Evolutionary conservation across 768 basidiomycete genomes (phyloP).

Genomic region (Mycena rebaudengoi): DNA sequence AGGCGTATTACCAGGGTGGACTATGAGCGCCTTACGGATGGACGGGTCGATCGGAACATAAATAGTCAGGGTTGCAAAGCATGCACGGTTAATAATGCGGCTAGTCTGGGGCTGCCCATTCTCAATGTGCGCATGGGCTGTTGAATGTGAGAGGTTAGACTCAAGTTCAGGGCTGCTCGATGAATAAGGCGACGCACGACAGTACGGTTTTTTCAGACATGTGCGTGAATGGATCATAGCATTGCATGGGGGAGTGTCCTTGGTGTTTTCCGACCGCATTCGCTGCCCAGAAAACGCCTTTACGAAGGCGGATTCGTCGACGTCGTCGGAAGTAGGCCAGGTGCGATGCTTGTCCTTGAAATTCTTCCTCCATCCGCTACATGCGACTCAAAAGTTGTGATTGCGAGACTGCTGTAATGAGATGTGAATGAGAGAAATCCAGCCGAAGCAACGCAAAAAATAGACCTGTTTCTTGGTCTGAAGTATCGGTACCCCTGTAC

Average conservation of each 20-base stretch:
- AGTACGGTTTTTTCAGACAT: neutral
- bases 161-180: no score
- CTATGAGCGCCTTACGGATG: constrained; percentile 1
- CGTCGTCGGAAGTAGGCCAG: neutral
- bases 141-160: neutral
- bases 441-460: neutral
- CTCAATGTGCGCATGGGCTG: neutral
- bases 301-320: neutral
- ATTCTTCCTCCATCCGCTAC: neutral
- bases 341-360: neutral
- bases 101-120: neutral
- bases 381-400: neutral
- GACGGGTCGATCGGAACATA: neutral
- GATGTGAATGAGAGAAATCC: neutral
- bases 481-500: neutral
- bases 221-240: neutral
- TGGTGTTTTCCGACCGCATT: neutral
- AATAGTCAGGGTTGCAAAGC: neutral
- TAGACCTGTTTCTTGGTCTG: neutral
- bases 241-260: neutral
- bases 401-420: neutral
- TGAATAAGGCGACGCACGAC: neutral
- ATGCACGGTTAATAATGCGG: neutral
- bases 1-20: neutral
- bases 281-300: neutral